Conservation (phyloP, 257 asterid genomes). For the Schizonepeta tenuifolia region DNA sequence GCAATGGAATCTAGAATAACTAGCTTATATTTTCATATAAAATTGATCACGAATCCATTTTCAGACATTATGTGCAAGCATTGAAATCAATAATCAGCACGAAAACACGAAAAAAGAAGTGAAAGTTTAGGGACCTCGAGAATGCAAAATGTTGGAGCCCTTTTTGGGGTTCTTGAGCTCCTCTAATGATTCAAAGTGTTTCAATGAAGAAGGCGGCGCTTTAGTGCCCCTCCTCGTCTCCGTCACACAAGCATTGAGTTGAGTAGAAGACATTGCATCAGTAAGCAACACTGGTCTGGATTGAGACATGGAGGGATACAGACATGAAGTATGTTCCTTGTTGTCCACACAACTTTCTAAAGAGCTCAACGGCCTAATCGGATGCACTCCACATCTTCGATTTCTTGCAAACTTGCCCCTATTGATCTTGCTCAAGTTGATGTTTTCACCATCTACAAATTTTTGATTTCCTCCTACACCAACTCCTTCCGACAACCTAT, state of each 20-base stretch:
- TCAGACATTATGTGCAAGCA: background rate
- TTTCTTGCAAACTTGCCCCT: conserved; percentile 9
- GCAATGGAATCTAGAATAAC: background rate
- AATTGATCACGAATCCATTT: background rate
- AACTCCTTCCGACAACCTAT: background rate
- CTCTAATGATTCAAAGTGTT: conserved; percentile 22
- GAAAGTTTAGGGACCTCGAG: conserved; percentile 43
- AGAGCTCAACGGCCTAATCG: conserved; percentile 33
- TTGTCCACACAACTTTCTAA: conserved; percentile 35
- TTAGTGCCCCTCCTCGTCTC: background rate
- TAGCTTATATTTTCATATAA: background rate
- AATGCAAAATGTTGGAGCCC: conserved; percentile 6
- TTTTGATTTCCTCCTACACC: conserved; percentile 27
- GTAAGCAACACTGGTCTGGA: conserved; percentile 43
- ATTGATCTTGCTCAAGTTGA: conserved; percentile 12
- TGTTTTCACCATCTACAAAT: conserved; percentile 32
- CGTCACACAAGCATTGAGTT: conserved; percentile 30
- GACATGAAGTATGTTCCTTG: conserved; percentile 37
- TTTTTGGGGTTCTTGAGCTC: conserved; percentile 24
- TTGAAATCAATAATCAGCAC: background rate
- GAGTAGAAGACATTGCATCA: conserved; percentile 32
- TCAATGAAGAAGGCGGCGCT: conserved; percentile 26
- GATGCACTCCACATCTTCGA: conserved; percentile 24
- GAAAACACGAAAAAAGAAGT: background rate
- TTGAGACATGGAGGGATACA: conserved; percentile 34